Evolutionary conservation across 805 yeast genomes (phyloP), one percentile per base, ranked within the genome.

Genomic region (Yamadazyma nakazawae): DNA sequence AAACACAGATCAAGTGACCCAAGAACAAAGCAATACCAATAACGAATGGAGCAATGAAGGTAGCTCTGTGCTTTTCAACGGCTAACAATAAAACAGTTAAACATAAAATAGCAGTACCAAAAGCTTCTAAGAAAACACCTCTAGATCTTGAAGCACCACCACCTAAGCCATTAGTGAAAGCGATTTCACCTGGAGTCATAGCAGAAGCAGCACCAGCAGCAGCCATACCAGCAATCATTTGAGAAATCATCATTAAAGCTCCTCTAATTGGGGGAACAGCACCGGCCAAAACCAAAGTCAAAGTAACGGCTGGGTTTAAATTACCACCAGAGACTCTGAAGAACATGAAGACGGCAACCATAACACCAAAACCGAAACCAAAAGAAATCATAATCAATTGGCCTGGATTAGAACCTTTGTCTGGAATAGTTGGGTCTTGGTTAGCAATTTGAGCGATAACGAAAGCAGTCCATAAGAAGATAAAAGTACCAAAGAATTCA

Each of bases 161-260:
- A 47, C 92, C 90, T 50, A 87, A 70, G 40, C 77, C 72, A 60
- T 88, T 88, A 50, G 88, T 79, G 58, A 86, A 88, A 5, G 80
- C 73, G 56, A 88, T 74, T 41, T 74, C 73, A 52, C 96, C 96
- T 36, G 96, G 96, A 19, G 92, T 85, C 83, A 88, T 79, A 37
- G 88, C 94, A 53, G 79, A 70, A 41, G 89, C 95, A 38, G 89
- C 92, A 65, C 88, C 96, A 47, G 92, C 96, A 47, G 96, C 96
- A 58, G 89, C 89, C 83, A 88, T 84, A 67, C 96, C 96, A 43
- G 86, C 96, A 63, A 87, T 67, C 60, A 88, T 63, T 71, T 88
- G 96, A 35, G 91, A 55, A 45, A 83, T 39, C 66, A 79, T 67
- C 82, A 84, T 80, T 47, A 85, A 63, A 18, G 72, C 64, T 55